Conservation (phyloP, 1,284 basidiomycete genomes). For the Moesziomyces sp. region DNA sequence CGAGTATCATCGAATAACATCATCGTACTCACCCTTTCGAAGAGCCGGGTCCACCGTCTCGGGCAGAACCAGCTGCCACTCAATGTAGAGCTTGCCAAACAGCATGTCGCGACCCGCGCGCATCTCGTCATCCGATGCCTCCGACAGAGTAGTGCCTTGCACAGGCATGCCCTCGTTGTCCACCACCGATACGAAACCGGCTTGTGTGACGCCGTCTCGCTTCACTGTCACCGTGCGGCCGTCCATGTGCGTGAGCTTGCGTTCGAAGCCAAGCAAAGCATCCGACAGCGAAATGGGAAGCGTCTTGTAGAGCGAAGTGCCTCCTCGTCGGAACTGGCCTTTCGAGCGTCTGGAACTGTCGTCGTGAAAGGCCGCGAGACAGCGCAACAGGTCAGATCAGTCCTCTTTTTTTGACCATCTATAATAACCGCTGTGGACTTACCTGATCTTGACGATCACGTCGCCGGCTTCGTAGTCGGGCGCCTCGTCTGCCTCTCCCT, state of each 20-base stretch:
- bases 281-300: constrained; percentile 59
- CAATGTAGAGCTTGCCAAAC: constrained; percentile 62
- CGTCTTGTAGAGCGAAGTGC: constrained; percentile 60
- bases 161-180: constrained; percentile 63
- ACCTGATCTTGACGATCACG: constrained; percentile 59
- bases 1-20: too few species aligned
- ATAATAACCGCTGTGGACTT: constrained; percentile 5
- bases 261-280: constrained; percentile 63
- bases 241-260: constrained; percentile 61
- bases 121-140: constrained; percentile 31
- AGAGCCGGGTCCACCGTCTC: constrained; percentile 50
- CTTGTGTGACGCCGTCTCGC: constrained; percentile 59
- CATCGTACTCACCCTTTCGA: constrained; percentile 29
- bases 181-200: constrained; percentile 54
- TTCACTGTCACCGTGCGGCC: constrained; percentile 52
- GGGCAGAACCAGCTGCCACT: constrained; percentile 61
- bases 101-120: constrained; percentile 34
- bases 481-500: constrained; percentile 62
- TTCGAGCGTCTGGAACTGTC: constrained; percentile 33
- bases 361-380: background rate
- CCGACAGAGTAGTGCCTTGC: constrained; percentile 33
- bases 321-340: constrained; percentile 59
- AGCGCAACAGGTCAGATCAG: background rate
- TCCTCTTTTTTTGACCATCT: background rate
- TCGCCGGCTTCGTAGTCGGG: constrained; percentile 65